A percentile compares a stretch with the other conserved stretches of the same genome.
phyloP scores from a whole-genome alignment of 257 asterid genomes.

The Solanum gandarillasii region DNA sequence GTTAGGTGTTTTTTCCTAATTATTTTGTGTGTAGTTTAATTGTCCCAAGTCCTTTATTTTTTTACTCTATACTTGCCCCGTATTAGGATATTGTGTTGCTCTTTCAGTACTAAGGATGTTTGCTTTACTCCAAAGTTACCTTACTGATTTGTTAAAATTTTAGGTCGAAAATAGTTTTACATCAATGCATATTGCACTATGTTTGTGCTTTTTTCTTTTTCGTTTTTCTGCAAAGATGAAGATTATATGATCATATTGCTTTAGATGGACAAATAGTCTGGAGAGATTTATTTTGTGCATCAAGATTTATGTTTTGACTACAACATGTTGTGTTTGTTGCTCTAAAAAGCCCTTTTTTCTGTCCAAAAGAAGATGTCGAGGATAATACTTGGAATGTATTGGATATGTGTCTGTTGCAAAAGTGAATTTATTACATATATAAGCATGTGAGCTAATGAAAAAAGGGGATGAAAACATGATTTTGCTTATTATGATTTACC shows the following conservation, averaged over 20 bases:
- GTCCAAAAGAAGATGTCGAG: background rate
- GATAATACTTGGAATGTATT: too few species aligned
- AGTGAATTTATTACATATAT: too few species aligned
- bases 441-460: too few species aligned
- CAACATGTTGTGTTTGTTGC: background rate
- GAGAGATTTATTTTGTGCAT: background rate
- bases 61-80: background rate
- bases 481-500: too few species aligned
- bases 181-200: background rate
- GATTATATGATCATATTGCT: background rate
- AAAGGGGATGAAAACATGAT: too few species aligned
- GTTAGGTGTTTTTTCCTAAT: background rate
- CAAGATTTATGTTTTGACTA: background rate
- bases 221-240: background rate
- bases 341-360: background rate
- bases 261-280: background rate
- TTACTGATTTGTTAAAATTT: background rate
- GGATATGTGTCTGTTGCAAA: too few species aligned
- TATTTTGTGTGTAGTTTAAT: background rate
- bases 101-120: background rate
- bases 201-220: background rate
- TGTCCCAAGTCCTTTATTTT: background rate
- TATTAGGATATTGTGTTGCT: background rate
- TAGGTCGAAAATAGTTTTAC: background rate
- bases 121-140: background rate